Conservation (phyloP, 306 rosid genomes). For the Comarum palustre region DNA sequence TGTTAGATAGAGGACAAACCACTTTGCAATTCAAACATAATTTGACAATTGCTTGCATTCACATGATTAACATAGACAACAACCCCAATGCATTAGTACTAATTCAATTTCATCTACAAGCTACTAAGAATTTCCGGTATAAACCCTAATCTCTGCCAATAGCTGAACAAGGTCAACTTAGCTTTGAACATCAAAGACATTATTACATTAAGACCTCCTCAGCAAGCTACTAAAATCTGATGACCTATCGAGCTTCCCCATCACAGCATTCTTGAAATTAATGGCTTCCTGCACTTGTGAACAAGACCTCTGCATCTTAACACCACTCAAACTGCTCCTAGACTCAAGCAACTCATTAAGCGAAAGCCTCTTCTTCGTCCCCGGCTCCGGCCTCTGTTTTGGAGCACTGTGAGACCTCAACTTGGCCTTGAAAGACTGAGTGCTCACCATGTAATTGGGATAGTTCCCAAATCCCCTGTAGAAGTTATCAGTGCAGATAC, state of each 20-base stretch:
- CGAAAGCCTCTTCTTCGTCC: slow-evolving; percentile 58
- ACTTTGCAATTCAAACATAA: neutral
- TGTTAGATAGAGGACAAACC: neutral
- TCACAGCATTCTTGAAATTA: slow-evolving; percentile 73
- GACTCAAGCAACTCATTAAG: slow-evolving; percentile 69
- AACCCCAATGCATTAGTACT: neutral
- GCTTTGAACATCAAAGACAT: neutral
- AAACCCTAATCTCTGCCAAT: neutral
- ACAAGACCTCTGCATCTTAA: slow-evolving; percentile 77
- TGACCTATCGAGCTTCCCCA: slow-evolving; percentile 63
- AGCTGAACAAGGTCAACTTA: neutral
- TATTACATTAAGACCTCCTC: slow-evolving; percentile 32
- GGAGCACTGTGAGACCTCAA: slow-evolving; percentile 89
- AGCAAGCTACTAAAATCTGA: slow-evolving; percentile 30
- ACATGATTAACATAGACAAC: neutral
- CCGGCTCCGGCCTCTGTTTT: slow-evolving; percentile 74
- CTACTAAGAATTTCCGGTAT: neutral
- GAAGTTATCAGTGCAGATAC: slow-evolving; percentile 41
- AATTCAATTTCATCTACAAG: neutral
- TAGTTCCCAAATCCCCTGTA: slow-evolving; percentile 41
- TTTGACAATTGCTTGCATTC: neutral
- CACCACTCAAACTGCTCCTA: slow-evolving; percentile 69
- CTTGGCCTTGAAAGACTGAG: slow-evolving; percentile 77
- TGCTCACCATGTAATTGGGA: slow-evolving; percentile 73
- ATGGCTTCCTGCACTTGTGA: slow-evolving; percentile 71